These are phyloP conservation scores for Shiraia bambusicola DNA, from an alignment of 2,329 filamentous ascomycete genomes.

Conservation along the genomic window DNA sequence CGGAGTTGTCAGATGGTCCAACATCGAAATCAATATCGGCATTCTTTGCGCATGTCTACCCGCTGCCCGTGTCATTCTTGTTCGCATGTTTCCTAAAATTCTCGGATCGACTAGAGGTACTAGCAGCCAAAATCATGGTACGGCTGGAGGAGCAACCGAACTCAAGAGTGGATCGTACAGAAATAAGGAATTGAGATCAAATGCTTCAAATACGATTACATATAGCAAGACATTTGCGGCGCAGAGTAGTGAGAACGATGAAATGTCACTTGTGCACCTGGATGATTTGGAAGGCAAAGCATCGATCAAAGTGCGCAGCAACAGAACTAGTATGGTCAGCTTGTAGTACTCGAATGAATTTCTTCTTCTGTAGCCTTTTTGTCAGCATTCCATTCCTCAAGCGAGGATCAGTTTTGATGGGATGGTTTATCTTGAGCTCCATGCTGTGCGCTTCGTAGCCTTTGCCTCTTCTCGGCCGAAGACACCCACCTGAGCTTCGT, in stretches of 20 bases:
- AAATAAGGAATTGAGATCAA: conserved; percentile 1
- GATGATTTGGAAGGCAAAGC: conserved; percentile 9
- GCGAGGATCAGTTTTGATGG: neutral
- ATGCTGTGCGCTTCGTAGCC: neutral
- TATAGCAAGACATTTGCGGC: conserved; percentile 19
- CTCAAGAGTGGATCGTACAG: conserved; percentile 5
- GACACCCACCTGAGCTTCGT: conserved; percentile 22
- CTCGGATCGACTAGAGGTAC: conserved; percentile 31
- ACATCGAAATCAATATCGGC: conserved; percentile 19
- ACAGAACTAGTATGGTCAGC: conserved; percentile 12
- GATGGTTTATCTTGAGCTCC: neutral
- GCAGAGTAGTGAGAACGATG: conserved; percentile 13
- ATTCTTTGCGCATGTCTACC: conserved; percentile 49
- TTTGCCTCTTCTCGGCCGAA: conserved; percentile 3
- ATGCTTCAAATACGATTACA: conserved; percentile 10
- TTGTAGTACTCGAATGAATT: conserved; percentile 6
- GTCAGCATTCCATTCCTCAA: neutral
- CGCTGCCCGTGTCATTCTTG: conserved; percentile 37
- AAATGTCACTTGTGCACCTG: conserved; percentile 13
- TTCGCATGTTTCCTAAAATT: conserved; percentile 31
- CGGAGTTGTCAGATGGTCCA: conserved; percentile 15
- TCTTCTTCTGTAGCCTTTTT: neutral
- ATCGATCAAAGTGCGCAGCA: conserved; percentile 7
- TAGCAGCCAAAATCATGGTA: conserved; percentile 16
- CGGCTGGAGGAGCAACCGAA: conserved; percentile 21